Percentiles rank a stretch among this genome's conserved stretches.
phyloP scores from a whole-genome alignment of 2,329 filamentous ascomycete species.

The Colletotrichum gloeosporioides region DNA sequence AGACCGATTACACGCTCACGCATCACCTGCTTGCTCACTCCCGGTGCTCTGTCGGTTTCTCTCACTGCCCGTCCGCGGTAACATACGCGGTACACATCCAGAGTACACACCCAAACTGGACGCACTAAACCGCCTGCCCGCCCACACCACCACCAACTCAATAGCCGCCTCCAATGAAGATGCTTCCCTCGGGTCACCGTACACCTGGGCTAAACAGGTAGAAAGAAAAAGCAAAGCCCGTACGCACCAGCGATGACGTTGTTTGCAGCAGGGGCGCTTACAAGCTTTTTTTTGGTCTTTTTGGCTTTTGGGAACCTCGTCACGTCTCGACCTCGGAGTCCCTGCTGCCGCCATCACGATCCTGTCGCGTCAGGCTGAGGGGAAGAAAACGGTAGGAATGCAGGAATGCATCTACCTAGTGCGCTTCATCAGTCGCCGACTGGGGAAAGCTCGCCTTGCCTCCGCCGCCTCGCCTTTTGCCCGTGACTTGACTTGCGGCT shows the following conservation, averaged over 20 bases:
- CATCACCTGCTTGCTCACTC: not conserved
- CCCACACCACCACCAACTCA: not conserved
- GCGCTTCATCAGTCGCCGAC: not conserved
- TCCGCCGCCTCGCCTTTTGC: not conserved
- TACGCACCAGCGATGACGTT: conserved; percentile 4
- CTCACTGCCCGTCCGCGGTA: not conserved
- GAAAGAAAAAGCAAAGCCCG: not conserved
- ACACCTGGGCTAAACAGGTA: not conserved
- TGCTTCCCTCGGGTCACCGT: not conserved
- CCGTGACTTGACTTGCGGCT: not conserved
- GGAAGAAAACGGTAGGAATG: not conserved
- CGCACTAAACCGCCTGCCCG: not conserved
- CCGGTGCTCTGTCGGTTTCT: not conserved
- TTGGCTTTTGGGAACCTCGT: not conserved
- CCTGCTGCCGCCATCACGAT: not conserved
- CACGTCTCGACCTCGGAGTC: not conserved
- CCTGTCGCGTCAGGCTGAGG: not conserved
- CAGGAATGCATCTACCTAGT: not conserved
- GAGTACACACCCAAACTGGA: not conserved
- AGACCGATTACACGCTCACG: not conserved
- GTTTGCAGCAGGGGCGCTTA: not conserved
- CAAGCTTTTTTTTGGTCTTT: not conserved
- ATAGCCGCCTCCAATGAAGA: conserved; percentile 15
- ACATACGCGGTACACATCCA: not conserved
- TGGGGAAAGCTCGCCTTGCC: not conserved